Evolutionary conservation across 2,329 filamentous ascomycete genomes (phyloP), one percentile per base, ranked within the genome.

Genomic region (Waltergamsia citrina): DNA sequence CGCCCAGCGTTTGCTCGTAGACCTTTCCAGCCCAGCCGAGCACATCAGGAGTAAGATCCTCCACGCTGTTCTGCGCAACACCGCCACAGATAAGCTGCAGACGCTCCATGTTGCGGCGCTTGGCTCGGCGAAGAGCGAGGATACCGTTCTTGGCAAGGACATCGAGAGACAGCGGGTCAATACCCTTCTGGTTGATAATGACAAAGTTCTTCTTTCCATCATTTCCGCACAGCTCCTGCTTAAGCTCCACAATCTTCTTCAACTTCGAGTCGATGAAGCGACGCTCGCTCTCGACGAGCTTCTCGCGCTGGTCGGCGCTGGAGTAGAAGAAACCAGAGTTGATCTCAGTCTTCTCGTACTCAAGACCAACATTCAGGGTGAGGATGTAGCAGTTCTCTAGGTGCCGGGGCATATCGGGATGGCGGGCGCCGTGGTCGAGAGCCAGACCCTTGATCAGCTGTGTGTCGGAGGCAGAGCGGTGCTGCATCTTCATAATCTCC

Each of bases 401-500:
- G 38, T 84, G 74, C 69, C 94, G 96, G 7, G 92, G 86, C 92
- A 98, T 98, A 54, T 98, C 92, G 4, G 92, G 92, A 62, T 98
- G 92, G 53, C 92, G 78, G 10, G 92, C 88, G 45, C 92, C 92
- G 59, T 98, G 92, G 52, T 98, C 92, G 40, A 98, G 68, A 8
- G 86, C 92, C 38, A 98, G 71, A 39, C 92, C 92, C 44, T 84
- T 79, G 59, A 98, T 95, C 39, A 98, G 77, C 60, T 94, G 87
- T 37, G 92, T 98, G 60, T 98, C 92, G 21, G 92, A 85, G 38
- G 90, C 88, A 34, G 85, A 87, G 48, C 90, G 84, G 67, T 98
- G 92, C 67, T 98, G 92, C 90, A 98, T 96, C 59, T 94, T 96
- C 92, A 98, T 98, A 51, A 98, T 96, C 64, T 98, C 92, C 46